Evolutionary conservation across 768 basidiomycete species (phyloP), one percentile per base, ranked within the genome.

Genomic region (Fomitopsis pulvina): DNA sequence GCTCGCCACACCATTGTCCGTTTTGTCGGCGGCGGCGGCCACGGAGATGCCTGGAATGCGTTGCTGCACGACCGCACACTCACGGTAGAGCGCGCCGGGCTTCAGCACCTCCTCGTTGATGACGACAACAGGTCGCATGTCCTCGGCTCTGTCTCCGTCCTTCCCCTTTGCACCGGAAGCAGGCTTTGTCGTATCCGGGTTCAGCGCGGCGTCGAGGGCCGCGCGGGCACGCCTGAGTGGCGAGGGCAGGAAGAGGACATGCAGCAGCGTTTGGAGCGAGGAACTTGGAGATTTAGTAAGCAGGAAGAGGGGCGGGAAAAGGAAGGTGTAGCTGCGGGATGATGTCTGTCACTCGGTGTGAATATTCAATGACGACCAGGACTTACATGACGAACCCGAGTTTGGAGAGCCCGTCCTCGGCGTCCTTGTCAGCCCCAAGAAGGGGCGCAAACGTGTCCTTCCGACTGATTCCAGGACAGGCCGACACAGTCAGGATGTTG

Each of bases 221-320:
- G 60, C 59, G 26, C 58, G 52, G 5, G 59, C 57, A 14, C 62
- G 68, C 64, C 87, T 88, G 69, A 87, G 82, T 2, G 87, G 86
- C 2, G 85, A 87, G 0, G 88, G 88, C 14, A 91, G 75, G 63
- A 88, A 92, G 12, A 95, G 76, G 0, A 77, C 83, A 53, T 92
- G 92, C 2, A 93, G 66, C n/a, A 92, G 70, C 2, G 81, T 76
- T 61, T 95, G 88, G n/a, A 87, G 69, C 0, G 84, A 69, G 7
- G 79, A 68, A 2, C 54, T 61, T 1, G 88, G 76, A 0, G 83
- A 79, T 58, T 93, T 93, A 4, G 83, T 78, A 56, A 87, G 63
- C 38, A 93, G 57, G 22, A 81, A 71, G 16, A 91, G 67, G 4
- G 91, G 38, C 0, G 89, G 90, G 51, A 82, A 81, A 6, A 83